Evolutionary conservation across 805 yeast genomes (phyloP), one percentile per base, ranked within the genome.

Genomic region (Kodamaea laetipori): DNA sequence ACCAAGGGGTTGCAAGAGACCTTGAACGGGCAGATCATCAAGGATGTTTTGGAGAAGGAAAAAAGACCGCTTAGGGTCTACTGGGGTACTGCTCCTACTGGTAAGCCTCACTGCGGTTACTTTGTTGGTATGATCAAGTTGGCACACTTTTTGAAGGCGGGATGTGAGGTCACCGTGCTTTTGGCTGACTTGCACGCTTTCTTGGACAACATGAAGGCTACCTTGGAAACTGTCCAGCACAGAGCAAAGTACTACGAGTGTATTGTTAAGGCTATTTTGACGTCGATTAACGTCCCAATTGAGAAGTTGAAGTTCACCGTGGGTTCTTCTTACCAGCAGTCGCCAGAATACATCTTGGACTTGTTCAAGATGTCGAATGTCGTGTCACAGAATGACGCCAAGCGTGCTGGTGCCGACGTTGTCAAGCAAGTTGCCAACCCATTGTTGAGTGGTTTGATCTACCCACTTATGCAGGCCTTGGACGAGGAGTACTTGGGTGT

Each of bases 21-120:
- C 41, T 77, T 94, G 47, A 89, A 92, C 64, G 84, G 81, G 30
- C 90, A 86, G 65, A 88, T 90, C 66, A 87, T 92, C 67, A 86
- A 86, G 61, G 78, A 89, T 60, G 81, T 89, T 25, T 72, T 90
- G 48, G 94, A 86, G 61, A 83, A 78, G 43, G 85, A 88, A 58
- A 80, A 88, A 56, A 81, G 95, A 56, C 87, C 94, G 10, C 67
- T 95, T 53, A 86, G 81, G 58, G 69, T 94, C 59, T 94, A 94
- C 80, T 94, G 97, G 98, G 99, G 99, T 54, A 90, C 98, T 15
- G 99, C 99, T 6, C 98, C 99, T 48, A 94, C 99, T 4, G 99
- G 99, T 41, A 87, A 81, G 68, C 97, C 98, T 35, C 99, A 94
- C 70, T 90, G 97, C 73, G 99, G 98, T 41, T 94, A 94, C 77